Evolutionary conservation across 768 basidiomycete species (phyloP).

Genomic region (Calocybe cyanea): DNA sequence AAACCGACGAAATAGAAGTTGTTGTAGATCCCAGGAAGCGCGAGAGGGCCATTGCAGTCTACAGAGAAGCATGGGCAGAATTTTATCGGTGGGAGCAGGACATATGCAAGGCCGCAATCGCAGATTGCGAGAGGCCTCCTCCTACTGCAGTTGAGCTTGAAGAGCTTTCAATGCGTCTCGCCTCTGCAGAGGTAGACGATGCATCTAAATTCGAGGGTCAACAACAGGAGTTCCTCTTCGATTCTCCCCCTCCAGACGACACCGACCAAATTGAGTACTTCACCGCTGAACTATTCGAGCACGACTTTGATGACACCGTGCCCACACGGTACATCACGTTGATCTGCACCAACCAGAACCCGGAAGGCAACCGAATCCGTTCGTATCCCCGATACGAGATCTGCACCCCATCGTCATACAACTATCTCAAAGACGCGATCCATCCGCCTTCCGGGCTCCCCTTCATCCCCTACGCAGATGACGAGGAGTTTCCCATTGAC

Average conservation of each 20-base stretch:
- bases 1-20: too few species aligned
- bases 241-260: background rate
- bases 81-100: conserved; percentile 44
- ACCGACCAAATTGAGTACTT: conserved; percentile 7
- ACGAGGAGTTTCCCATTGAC: conserved; percentile 29
- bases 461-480: conserved; percentile 49
- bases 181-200: too few species aligned
- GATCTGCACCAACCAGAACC: conserved; percentile 3
- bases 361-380: background rate
- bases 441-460: background rate
- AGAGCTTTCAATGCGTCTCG: too few species aligned
- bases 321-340: conserved; percentile 13
- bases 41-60: conserved; percentile 25
- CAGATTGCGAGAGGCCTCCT: conserved; percentile 8
- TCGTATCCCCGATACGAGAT: conserved; percentile 35
- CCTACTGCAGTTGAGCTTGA: conserved; percentile 1
- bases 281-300: conserved; percentile 14
- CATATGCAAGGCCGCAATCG: conserved; percentile 19
- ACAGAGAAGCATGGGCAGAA: conserved; percentile 36
- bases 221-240: conserved; percentile 5
- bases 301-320: conserved; percentile 11
- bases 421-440: conserved; percentile 14
- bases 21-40: background rate
- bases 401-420: conserved; percentile 42
- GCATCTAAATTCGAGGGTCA: too few species aligned